phyloP scores from a whole-genome alignment of 116 monocot genomes.

The Cymodocea nodosa region DNA sequence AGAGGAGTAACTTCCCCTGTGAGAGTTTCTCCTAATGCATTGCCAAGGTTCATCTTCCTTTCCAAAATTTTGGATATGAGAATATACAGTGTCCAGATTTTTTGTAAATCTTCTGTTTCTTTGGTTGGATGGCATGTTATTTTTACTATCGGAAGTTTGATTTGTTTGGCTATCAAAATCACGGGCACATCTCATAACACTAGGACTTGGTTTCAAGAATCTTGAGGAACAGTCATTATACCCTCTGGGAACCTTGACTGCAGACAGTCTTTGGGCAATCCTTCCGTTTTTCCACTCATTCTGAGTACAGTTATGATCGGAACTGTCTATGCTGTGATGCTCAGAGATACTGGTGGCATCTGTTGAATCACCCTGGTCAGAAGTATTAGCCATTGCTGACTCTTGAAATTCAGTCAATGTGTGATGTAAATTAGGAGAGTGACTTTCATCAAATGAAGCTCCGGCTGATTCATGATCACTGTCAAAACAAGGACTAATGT shows the following conservation, averaged over 20 bases:
- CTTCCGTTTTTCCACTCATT: neutral
- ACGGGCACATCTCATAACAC: neutral
- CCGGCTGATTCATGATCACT: neutral
- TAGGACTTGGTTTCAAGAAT: neutral
- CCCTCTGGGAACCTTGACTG: neutral
- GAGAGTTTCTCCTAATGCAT: neutral
- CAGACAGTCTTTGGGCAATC: neutral
- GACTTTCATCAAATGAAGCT: neutral
- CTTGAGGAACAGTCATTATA: neutral
- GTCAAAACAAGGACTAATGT: neutral
- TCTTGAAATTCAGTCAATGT: neutral
- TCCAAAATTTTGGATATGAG: neutral
- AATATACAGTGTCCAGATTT: neutral
- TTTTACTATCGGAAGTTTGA: neutral
- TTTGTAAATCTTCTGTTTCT: neutral
- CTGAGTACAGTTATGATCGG: neutral
- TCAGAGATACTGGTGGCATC: neutral
- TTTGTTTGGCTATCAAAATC: neutral
- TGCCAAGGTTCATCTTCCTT: neutral
- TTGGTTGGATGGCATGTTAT: neutral
- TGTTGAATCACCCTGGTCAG: neutral
- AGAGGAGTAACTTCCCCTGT: neutral
- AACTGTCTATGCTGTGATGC: neutral
- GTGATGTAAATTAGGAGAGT: neutral
- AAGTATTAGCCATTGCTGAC: neutral